A percentile compares a stretch with the other conserved stretches of the same genome.
Evolutionary conservation across 768 basidiomycete species (phyloP).

Genomic region (Royoungia palumana): DNA sequence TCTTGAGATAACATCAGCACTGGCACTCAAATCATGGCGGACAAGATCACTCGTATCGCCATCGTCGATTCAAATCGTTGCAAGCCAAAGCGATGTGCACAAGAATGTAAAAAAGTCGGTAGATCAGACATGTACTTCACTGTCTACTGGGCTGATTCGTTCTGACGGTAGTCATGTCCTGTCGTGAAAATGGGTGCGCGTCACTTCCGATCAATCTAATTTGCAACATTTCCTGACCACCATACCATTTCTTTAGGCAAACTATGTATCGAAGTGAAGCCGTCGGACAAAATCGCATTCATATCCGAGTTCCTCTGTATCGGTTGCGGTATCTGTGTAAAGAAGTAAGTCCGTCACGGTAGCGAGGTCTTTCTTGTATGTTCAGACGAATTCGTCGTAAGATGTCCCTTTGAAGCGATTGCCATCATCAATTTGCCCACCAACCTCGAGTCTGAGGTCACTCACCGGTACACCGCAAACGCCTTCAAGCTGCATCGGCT

Average conservation of each 20-base stretch:
- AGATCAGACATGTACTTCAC: conserved; percentile 3
- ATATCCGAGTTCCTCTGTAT: conserved; percentile 99
- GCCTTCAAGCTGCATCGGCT: conserved; percentile 98
- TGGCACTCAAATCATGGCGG: conserved; percentile 54
- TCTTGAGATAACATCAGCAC: background rate
- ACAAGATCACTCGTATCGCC: conserved; percentile 97
- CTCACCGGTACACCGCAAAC: conserved; percentile 97
- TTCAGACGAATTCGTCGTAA: conserved; percentile 30
- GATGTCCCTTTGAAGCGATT: conserved; percentile 99
- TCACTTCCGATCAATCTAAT: conserved; percentile 2
- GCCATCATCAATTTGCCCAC: conserved; percentile 98
- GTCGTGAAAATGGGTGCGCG: conserved; percentile 92
- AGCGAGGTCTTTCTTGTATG: background rate
- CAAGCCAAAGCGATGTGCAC: conserved; percentile 95
- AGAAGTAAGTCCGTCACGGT: conserved; percentile 82
- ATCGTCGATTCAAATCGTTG: conserved; percentile 90
- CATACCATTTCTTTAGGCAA: conserved; percentile 56
- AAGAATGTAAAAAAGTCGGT: conserved; percentile 94
- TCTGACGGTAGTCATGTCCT: conserved; percentile 71
- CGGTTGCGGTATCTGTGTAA: conserved; percentile 99
- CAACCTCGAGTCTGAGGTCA: conserved; percentile 92
- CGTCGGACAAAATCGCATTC: conserved; percentile 96
- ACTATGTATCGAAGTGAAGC: conserved; percentile 96
- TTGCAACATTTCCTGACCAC: background rate
- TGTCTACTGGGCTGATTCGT: conserved; percentile 6